These are phyloP conservation scores for Omphalea diandra DNA, from an alignment of 441 rosid genomes.

Conservation along the genomic window DNA sequence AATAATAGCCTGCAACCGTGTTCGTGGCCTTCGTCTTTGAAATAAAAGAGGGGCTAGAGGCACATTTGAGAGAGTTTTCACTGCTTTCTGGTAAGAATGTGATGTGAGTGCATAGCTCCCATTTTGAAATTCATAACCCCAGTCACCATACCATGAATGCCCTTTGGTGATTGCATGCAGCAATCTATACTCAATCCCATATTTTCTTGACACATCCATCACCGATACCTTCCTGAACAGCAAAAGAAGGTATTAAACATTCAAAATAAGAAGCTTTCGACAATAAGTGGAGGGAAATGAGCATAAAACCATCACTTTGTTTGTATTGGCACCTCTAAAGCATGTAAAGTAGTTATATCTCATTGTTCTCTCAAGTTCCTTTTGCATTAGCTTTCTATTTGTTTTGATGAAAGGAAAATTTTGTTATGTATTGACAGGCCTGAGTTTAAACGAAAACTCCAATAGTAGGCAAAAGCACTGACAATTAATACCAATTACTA, in stretches of 20 bases:
- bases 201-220: slow-evolving; percentile 75
- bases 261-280: neutral
- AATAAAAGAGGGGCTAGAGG: slow-evolving; percentile 44
- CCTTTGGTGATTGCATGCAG: slow-evolving; percentile 56
- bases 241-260: neutral
- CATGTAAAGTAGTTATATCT: neutral
- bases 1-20: slow-evolving; percentile 45
- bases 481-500: neutral
- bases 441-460: neutral
- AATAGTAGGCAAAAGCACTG: neutral
- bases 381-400: neutral
- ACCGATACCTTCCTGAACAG: slow-evolving; percentile 51
- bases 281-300: neutral
- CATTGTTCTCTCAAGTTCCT: neutral
- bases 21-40: slow-evolving; percentile 40
- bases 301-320: neutral
- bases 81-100: slow-evolving; percentile 50
- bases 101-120: slow-evolving; percentile 60
- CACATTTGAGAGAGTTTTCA: slow-evolving; percentile 40
- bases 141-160: slow-evolving; percentile 60
- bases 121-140: slow-evolving; percentile 61
- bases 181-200: slow-evolving; percentile 55
- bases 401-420: neutral
- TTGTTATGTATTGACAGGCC: neutral
- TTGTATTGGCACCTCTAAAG: neutral